Evolutionary conservation across 1,139 yeast genomes (phyloP).

Genomic region (Kodamaea arcana): DNA sequence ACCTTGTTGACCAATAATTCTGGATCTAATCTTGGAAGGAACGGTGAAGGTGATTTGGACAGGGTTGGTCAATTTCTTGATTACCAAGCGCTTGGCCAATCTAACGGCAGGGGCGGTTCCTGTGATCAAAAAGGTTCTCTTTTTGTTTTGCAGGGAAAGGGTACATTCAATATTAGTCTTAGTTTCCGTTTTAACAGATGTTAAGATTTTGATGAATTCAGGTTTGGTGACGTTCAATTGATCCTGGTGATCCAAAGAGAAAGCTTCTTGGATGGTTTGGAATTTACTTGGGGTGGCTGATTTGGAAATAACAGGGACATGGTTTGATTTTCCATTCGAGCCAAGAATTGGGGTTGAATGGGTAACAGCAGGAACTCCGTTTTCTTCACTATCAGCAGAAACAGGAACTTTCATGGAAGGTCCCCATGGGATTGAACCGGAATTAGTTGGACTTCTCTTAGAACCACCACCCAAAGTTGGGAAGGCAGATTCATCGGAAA

Average conservation of each 20-base stretch:
- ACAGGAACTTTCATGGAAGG: conserved; percentile 37
- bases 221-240: conserved; percentile 61
- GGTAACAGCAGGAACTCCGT: conserved; percentile 3
- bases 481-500: conserved; percentile 57
- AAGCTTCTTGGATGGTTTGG: conserved; percentile 64
- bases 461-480: conserved; percentile 61
- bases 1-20: conserved; percentile 89
- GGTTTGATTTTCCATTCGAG: conserved; percentile 16
- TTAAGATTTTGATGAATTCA: conserved; percentile 62
- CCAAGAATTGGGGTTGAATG: conserved; percentile 7
- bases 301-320: conserved; percentile 11
- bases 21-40: conserved; percentile 76
- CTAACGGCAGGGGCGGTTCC: conserved; percentile 71
- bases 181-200: conserved; percentile 56
- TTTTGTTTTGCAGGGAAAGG: conserved; percentile 68
- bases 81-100: conserved; percentile 71
- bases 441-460: conserved; percentile 14
- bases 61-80: conserved; percentile 76
- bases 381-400: conserved; percentile 23
- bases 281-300: conserved; percentile 17
- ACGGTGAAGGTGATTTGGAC: conserved; percentile 57
- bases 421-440: conserved; percentile 27
- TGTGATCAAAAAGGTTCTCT: conserved; percentile 79
- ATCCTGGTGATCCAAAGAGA: conserved; percentile 63
- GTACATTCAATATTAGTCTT: conserved; percentile 80